Evolutionary conservation across 352 stramenopile genomes (phyloP).

Genomic region (Phytopythium mirpurense): DNA sequence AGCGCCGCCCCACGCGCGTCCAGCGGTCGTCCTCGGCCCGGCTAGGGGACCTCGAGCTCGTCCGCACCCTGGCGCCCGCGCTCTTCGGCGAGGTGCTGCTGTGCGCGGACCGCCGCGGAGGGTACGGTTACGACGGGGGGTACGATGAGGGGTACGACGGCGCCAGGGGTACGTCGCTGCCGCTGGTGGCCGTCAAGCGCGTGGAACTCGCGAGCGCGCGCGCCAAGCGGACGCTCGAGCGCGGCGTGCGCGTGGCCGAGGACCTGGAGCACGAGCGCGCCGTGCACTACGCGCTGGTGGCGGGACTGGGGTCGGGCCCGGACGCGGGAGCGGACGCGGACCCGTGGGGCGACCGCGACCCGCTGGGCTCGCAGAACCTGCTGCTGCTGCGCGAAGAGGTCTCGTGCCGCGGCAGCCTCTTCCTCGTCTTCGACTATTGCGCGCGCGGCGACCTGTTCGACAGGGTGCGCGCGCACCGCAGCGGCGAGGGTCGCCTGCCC

Average conservation of each 20-base stretch:
- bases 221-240: slow-evolving; percentile 26
- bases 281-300: slow-evolving; percentile 33
- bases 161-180: no score
- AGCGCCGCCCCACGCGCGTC: slow-evolving; percentile 12
- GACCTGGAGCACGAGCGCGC: slow-evolving; percentile 40
- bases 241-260: slow-evolving; percentile 34
- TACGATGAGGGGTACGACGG: background rate
- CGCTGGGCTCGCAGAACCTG: slow-evolving; percentile 26
- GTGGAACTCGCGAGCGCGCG: slow-evolving; percentile 31
- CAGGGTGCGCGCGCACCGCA: slow-evolving; percentile 29
- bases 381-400: slow-evolving; percentile 44
- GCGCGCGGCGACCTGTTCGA: slow-evolving; percentile 49
- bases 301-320: background rate
- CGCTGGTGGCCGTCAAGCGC: slow-evolving; percentile 48
- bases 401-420: slow-evolving; percentile 27
- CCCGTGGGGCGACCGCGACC: slow-evolving; percentile 8
- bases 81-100: slow-evolving; percentile 57
- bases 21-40: slow-evolving; percentile 22
- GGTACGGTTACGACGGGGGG: background rate
- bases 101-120: slow-evolving; percentile 24
- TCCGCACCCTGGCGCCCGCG: slow-evolving; percentile 37
- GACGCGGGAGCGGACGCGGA: background rate
- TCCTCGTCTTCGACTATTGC: slow-evolving; percentile 56
- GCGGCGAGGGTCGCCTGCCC: slow-evolving; percentile 19
- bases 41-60: slow-evolving; percentile 30